phyloP scores from a whole-genome alignment of 1,284 basidiomycete genomes.

The Singerocomus rubriflavus region DNA sequence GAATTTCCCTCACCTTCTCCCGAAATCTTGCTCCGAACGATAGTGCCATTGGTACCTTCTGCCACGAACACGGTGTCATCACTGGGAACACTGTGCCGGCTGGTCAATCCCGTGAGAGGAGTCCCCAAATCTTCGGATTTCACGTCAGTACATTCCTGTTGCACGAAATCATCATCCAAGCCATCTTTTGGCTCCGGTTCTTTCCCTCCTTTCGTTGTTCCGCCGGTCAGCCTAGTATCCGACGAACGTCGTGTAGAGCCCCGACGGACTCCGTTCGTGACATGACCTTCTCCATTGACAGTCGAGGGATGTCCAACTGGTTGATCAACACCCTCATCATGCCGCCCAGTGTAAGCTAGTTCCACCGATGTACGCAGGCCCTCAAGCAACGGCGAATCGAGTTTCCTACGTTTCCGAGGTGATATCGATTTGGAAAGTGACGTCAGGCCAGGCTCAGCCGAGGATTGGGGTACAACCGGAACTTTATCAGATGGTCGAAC shows the following conservation, averaged over 20 bases:
- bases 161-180: constrained; percentile 1
- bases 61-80: constrained; percentile 48
- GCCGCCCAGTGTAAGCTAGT: constrained; percentile 1
- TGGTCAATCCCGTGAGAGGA: constrained; percentile 48
- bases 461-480: not conserved
- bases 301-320: not conserved
- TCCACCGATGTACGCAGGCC: constrained; percentile 8
- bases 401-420: constrained; percentile 30
- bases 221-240: not conserved
- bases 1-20: constrained; percentile 17
- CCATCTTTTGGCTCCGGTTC: constrained; percentile 3
- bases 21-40: constrained; percentile 22
- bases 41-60: constrained; percentile 14
- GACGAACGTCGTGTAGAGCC: constrained; percentile 4
- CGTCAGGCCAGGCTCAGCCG: constrained; percentile 5
- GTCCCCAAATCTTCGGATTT: constrained; percentile 53
- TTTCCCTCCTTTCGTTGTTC: not conserved
- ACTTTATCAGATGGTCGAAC: constrained; percentile 4
- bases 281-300: constrained; percentile 19
- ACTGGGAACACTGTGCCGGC: constrained; percentile 52
- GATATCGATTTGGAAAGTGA: constrained; percentile 15
- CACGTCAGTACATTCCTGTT: constrained; percentile 28
- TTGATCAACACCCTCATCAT: constrained; percentile 8
- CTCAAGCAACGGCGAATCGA: constrained; percentile 17
- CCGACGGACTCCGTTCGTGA: constrained; percentile 18